Conservation (phyloP, 305 asterid genomes). For the Solanum aculeatissimum region DNA sequence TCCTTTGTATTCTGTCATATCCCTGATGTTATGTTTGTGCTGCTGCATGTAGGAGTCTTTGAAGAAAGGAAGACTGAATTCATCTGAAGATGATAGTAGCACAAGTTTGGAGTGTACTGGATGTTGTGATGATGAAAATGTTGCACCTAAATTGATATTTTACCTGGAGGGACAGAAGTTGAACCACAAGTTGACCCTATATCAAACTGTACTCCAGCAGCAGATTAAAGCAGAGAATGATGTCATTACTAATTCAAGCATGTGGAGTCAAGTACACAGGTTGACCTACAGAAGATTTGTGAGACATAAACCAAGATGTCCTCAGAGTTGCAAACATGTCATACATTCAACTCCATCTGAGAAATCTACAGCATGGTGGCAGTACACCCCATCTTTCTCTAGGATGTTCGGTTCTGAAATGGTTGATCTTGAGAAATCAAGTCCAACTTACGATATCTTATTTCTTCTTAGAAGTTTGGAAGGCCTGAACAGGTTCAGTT, state of each 20-base stretch:
- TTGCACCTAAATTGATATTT: constrained; percentile 43
- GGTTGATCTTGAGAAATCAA: constrained; percentile 32
- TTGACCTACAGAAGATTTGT: constrained; percentile 46
- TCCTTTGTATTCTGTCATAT: neutral
- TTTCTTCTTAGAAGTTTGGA: constrained; percentile 74
- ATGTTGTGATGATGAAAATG: constrained; percentile 23
- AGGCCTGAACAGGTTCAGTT: constrained; percentile 59
- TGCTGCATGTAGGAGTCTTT: constrained; percentile 25
- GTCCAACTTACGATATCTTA: constrained; percentile 52
- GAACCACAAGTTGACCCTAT: constrained; percentile 44
- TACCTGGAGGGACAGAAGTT: constrained; percentile 60
- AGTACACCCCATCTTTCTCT: constrained; percentile 27
- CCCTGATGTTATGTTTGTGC: neutral
- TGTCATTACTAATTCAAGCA: constrained; percentile 23
- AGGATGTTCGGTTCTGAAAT: constrained; percentile 29
- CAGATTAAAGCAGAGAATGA: constrained; percentile 39
- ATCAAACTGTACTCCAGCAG: constrained; percentile 59
- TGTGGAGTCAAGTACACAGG: constrained; percentile 64
- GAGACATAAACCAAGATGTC: constrained; percentile 13
- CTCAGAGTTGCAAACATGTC: constrained; percentile 12
- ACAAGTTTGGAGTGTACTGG: constrained; percentile 18
- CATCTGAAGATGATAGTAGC: constrained; percentile 20
- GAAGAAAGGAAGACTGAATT: constrained; percentile 27
- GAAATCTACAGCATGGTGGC: constrained; percentile 16
- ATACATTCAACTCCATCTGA: constrained; percentile 22